Evolutionary conservation across 352 stramenopile genomes (phyloP), one percentile per base, ranked within the genome.

Genomic region (Elongisporangium senticosum): DNA sequence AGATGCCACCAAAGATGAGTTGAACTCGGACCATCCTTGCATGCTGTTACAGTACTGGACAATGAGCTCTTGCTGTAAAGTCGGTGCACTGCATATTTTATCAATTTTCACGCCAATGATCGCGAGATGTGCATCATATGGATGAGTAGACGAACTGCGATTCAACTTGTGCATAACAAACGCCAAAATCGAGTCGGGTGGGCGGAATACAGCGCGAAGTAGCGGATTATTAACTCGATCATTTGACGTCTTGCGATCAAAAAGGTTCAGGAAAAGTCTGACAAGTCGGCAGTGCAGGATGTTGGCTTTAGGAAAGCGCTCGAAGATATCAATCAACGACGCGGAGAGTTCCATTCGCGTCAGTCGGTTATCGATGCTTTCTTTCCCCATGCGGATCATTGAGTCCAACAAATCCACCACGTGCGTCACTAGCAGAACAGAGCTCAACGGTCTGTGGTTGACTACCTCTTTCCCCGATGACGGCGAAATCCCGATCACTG

Each of bases 21-120:
- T 65, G 53, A 90, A 89, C 49, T 87, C 77, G n/a, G 69, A 65
- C 83, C 83, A 93, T 2, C 74, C 77, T 11, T 72, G 53, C 24
- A 82, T 67, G 26, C 71, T 79, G 53, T 75, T 77, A 58, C 79
- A 90, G 53, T 88, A 91, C 55, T 93, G 83, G 2, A 75, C 72
- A 55, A 93, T 86, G 2, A 93, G 62, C 61, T 93, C 81, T 55
- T 93, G 83, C 24, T 90, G 78, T 2, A 93, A 69, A 2, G 73
- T 79, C 7, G 81, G 79, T 0, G 81, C 78, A 49, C 79, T 90
- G 51, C 82, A 90, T 52, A 90, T 87, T 59, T 88, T 89, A 55
- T 87, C 77, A 56, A 92, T 90, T 33, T 90, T 90, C 4, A 92
- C 79, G 2, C 79, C 82, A 40, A 92, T 70, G 39, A 92, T 88